Base-by-base conservation (phyloP, 805 yeast genomes). In the Hanseniaspora vineae region DNA sequence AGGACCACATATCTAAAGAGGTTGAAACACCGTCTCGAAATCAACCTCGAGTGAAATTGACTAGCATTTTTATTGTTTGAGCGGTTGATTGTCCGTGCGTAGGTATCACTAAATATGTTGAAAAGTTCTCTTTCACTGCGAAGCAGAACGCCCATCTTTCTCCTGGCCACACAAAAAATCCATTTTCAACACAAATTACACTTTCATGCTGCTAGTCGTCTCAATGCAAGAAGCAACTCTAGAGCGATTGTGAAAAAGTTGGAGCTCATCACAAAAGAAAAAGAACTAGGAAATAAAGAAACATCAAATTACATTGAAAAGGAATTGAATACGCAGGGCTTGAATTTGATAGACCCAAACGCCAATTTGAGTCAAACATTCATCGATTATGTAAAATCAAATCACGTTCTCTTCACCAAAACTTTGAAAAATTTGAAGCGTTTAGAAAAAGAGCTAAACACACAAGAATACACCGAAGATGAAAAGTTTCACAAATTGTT, bases 371-470 rank as follows among this genome's bases (percentile, higher is more conserved):
- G 55, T 20, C 54, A 56, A 17, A 31, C 54, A 31, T 45, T 60
- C 29, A 29, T 58, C 17, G 50, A 54, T n/a, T 61, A 60, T 47
- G 49, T 61, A 23, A 51, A 58, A 20, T 49, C 52, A 35, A 48
- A 54, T 4, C 55, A 56, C 49, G 48, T 58, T 14, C 55, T 51
- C 1, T 59, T 57, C 44, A 57, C 56, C 46, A 54, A 54, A 50
- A 54, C 60, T 23, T 43, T 48, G 10, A 51, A 53, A 29, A 54
- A 59, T 46, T 51, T 58, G 4, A 51, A 52, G 17, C 48, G 32
- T 15, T 47, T 60, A 19, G 17, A 20, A 40, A 23, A 40, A 40
- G 31, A 40, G n/a, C 14, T 49, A 52, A 35, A 23, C 42, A 15
- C 29, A 39, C 10, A 42, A 52, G 18, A 49, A 42, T n/a, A 42